Conservation (phyloP, 2,329 filamentous ascomycete species). For the Thyridium curvatum region DNA sequence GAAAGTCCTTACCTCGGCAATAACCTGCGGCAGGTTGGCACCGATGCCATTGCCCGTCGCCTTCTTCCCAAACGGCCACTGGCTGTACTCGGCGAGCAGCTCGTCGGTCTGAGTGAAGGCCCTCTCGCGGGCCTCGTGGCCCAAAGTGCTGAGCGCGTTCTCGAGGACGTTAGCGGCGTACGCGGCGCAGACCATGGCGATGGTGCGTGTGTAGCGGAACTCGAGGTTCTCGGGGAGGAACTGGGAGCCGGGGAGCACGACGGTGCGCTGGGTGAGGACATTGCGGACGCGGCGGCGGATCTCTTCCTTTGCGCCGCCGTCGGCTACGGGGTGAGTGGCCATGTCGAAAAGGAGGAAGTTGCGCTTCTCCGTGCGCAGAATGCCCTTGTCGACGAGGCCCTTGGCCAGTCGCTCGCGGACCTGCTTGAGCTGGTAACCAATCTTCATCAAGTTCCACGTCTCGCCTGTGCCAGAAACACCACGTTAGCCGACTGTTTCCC, state of each 20-base stretch:
- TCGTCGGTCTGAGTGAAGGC: slow-evolving; percentile 98
- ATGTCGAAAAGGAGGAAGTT: slow-evolving; percentile 99
- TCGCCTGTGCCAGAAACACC: slow-evolving; percentile 56
- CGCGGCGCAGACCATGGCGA: slow-evolving; percentile 94
- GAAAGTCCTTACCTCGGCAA: slow-evolving; percentile 57
- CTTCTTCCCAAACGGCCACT: slow-evolving; percentile 91
- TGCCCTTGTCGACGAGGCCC: slow-evolving; percentile 96
- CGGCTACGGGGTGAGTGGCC: slow-evolving; percentile 96
- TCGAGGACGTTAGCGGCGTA: slow-evolving; percentile 98
- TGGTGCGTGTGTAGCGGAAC: slow-evolving; percentile 85
- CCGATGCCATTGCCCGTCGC: slow-evolving; percentile 76
- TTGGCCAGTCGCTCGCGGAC: slow-evolving; percentile 96
- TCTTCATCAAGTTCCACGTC: slow-evolving; percentile 99
- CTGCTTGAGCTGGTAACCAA: slow-evolving; percentile 98
- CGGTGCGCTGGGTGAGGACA: slow-evolving; percentile 86
- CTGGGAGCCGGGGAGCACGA: slow-evolving; percentile 78
- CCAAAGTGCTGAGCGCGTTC: slow-evolving; percentile 90
- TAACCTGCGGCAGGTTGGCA: slow-evolving; percentile 82
- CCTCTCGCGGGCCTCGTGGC: slow-evolving; percentile 88
- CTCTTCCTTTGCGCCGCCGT: slow-evolving; percentile 95
- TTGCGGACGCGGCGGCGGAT: slow-evolving; percentile 88
- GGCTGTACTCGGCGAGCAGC: slow-evolving; percentile 89
- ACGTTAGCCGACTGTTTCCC: slow-evolving; percentile 7
- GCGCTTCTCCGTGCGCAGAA: slow-evolving; percentile 95
- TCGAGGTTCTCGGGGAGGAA: slow-evolving; percentile 93